These are phyloP conservation scores for Elsinoe perseae DNA, from an alignment of 2,329 filamentous ascomycete genomes.

Conservation along the genomic window DNA sequence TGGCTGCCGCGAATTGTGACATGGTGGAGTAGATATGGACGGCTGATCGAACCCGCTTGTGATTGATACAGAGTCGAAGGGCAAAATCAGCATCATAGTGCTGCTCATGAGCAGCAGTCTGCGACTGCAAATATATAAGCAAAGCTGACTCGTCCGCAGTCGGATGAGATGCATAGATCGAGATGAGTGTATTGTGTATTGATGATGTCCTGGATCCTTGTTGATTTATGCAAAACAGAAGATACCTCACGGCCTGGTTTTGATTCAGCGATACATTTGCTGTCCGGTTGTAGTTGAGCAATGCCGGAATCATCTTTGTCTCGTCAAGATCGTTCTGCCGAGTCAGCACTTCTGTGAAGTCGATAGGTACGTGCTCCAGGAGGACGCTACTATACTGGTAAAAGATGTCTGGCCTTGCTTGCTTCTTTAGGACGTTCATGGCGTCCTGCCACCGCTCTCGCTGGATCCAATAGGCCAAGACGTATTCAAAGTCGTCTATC, in stretches of 20 bases:
- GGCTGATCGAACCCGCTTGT: constrained; percentile 85
- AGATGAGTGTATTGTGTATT: constrained; percentile 93
- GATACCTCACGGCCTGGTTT: constrained; percentile 89
- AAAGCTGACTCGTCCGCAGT: constrained; percentile 78
- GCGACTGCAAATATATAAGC: constrained; percentile 80
- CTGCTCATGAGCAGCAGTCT: constrained; percentile 65
- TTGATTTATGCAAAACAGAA: constrained; percentile 87
- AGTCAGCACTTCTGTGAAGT: constrained; percentile 93
- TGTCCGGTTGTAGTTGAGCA: constrained; percentile 86
- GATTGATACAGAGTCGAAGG: constrained; percentile 86
- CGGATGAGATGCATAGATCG: constrained; percentile 82
- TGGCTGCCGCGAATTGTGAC: constrained; percentile 87
- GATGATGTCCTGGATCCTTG: constrained; percentile 72
- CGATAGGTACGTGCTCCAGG: constrained; percentile 77
- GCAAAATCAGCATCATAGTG: constrained; percentile 94
- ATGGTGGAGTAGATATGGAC: constrained; percentile 97
- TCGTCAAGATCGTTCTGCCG: constrained; percentile 78
- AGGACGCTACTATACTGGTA: constrained; percentile 96
- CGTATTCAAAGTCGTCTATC: constrained; percentile 87
- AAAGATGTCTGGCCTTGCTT: constrained; percentile 86
- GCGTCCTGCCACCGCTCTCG: constrained; percentile 86
- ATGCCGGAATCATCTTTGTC: constrained; percentile 80
- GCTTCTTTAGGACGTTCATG: constrained; percentile 80
- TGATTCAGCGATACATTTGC: constrained; percentile 53
- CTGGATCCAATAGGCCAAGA: constrained; percentile 95